Evolutionary conservation across 164 flowering plant genomes (phyloP).

Genomic region (Magnolia kwangsiensis): DNA sequence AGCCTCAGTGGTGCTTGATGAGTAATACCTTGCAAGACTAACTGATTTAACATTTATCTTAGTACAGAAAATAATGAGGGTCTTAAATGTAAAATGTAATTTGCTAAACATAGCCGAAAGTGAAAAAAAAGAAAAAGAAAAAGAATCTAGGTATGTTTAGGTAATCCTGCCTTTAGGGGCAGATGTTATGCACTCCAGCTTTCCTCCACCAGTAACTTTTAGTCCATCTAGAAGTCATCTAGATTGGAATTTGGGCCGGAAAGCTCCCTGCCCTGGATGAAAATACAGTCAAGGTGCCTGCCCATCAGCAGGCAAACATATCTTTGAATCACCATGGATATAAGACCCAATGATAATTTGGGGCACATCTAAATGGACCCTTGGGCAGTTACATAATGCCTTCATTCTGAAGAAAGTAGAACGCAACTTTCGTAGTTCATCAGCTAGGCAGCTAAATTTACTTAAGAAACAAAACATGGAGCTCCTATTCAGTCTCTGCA

Average conservation of each 20-base stretch:
- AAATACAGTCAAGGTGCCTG: background rate
- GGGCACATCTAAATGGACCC: background rate
- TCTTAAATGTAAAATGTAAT: background rate
- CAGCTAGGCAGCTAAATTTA: too few relatives aligned
- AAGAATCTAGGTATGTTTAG: background rate
- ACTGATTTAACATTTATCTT: constrained; percentile 25
- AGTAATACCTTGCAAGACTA: constrained; percentile 46
- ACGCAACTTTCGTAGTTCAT: too few relatives aligned
- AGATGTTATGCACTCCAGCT: background rate
- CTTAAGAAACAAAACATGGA: too few relatives aligned
- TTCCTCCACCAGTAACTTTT: background rate
- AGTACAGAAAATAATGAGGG: background rate
- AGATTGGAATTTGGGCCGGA: background rate
- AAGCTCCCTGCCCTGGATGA: background rate
- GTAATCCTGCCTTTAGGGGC: background rate
- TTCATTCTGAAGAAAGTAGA: background rate
- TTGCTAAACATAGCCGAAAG: background rate
- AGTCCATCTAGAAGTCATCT: background rate
- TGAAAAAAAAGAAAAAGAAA: background rate
- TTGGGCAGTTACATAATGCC: background rate
- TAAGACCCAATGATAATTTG: background rate
- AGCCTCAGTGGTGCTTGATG: constrained; percentile 24
- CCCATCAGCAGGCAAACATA: background rate
- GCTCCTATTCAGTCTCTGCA: too few relatives aligned
- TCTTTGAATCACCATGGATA: background rate